These are phyloP conservation scores for Ganoderma leucocontextum DNA, from an alignment of 1,284 basidiomycete genomes.

Conservation along the genomic window DNA sequence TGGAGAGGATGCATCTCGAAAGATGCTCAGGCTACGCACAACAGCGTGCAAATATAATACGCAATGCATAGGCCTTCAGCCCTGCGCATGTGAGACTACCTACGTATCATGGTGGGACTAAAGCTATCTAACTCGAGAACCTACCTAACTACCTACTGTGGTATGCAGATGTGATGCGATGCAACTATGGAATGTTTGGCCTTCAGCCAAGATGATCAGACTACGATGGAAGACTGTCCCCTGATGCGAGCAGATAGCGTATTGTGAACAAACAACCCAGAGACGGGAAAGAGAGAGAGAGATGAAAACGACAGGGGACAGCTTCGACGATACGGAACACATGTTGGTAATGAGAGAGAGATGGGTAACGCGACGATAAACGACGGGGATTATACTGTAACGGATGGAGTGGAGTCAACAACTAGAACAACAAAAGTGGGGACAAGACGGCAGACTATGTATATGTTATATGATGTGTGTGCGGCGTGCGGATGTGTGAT, in stretches of 20 bases:
- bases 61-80: slow-evolving; percentile 45
- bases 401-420: slow-evolving; percentile 12
- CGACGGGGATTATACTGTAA: slow-evolving; percentile 12
- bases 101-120: slow-evolving; percentile 12
- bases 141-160: slow-evolving; percentile 27
- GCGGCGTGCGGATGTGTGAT: slow-evolving; percentile 17
- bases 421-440: slow-evolving; percentile 21
- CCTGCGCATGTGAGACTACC: slow-evolving; percentile 18
- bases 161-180: slow-evolving; percentile 24
- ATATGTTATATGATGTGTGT: slow-evolving; percentile 25
- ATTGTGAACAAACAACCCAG: slow-evolving; percentile 22
- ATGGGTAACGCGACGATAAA: slow-evolving; percentile 24
- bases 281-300: slow-evolving; percentile 7
- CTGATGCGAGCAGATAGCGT: slow-evolving; percentile 31
- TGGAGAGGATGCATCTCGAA: neutral
- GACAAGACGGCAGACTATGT: slow-evolving; percentile 22
- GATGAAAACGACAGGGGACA: slow-evolving; percentile 12
- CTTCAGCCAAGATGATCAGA: slow-evolving; percentile 37
- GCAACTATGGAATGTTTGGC: slow-evolving; percentile 36
- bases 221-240: slow-evolving; percentile 25
- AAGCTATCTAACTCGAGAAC: slow-evolving; percentile 33
- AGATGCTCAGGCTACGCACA: slow-evolving; percentile 36
- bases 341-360: slow-evolving; percentile 8
- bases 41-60: slow-evolving; percentile 42
- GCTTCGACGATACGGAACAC: slow-evolving; percentile 10